Conservation (phyloP, 2,329 filamentous ascomycete genomes). For the Talaromyces sp. region DNA sequence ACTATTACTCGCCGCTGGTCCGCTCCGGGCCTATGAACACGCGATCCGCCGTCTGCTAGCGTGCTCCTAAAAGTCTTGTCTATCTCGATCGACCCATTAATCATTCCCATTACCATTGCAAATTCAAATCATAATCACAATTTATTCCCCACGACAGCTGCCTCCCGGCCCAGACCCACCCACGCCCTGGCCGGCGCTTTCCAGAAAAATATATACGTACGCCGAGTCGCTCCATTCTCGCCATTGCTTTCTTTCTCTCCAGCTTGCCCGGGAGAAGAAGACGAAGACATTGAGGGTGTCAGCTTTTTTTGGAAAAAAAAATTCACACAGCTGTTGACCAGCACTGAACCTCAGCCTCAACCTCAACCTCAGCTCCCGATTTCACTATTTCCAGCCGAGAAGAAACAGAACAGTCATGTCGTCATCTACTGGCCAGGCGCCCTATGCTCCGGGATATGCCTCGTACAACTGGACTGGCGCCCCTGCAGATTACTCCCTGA, state of each 20-base stretch:
- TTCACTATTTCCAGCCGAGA: neutral
- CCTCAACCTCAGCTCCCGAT: constrained; percentile 4
- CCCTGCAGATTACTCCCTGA: constrained; percentile 37
- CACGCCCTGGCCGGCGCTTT: neutral
- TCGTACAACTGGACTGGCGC: constrained; percentile 48
- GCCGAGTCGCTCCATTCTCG: neutral
- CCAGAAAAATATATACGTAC: neutral
- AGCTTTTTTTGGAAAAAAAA: neutral
- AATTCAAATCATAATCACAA: neutral
- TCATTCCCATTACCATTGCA: constrained; percentile 1
- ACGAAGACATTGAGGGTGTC: neutral
- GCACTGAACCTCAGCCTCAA: neutral
- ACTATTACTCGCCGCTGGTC: neutral
- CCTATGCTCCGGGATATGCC: constrained; percentile 40
- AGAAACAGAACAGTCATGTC: constrained; percentile 17
- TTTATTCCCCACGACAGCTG: neutral
- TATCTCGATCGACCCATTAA: neutral
- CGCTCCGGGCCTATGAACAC: neutral
- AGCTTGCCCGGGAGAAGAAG: neutral
- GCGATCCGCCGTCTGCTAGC: neutral
- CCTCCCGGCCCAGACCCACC: neutral
- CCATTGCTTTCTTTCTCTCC: neutral
- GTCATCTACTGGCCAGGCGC: constrained; percentile 24
- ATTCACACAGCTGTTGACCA: neutral
- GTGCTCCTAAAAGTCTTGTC: neutral